Percentiles rank a stretch among this genome's conserved stretches.
phyloP scores from a whole-genome alignment of 345 rosid genomes.

The Nephelium lappaceum region DNA sequence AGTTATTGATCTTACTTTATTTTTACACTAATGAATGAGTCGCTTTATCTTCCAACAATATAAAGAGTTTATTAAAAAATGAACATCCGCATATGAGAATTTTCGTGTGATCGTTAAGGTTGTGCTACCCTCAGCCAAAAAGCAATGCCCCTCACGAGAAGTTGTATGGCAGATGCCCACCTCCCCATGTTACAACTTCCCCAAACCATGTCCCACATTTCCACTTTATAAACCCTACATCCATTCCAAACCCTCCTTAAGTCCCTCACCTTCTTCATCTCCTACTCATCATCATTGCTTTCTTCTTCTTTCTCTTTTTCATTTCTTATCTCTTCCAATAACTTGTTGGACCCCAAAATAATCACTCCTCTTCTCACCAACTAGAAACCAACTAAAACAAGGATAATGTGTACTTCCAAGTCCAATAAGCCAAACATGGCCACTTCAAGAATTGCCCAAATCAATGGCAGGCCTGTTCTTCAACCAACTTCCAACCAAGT shows the following conservation, averaged over 20 bases:
- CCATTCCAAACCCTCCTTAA: slow-evolving; percentile 14
- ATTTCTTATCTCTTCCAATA: not conserved
- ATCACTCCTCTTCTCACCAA: not conserved
- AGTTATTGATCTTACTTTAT: too few relatives aligned
- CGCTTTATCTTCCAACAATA: too few relatives aligned
- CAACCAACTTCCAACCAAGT: slow-evolving; percentile 68
- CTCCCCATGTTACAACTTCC: slow-evolving; percentile 39
- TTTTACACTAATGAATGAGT: too few relatives aligned
- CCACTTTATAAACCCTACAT: slow-evolving; percentile 30
- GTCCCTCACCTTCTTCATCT: slow-evolving; percentile 9
- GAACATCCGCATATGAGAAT: not conserved
- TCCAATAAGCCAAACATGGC: slow-evolving; percentile 26
- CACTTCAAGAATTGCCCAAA: slow-evolving; percentile 32
- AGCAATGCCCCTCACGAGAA: slow-evolving; percentile 23
- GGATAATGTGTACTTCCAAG: slow-evolving; percentile 65
- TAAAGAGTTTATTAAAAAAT: too few relatives aligned
- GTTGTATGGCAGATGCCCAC: slow-evolving; percentile 42
- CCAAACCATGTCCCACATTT: slow-evolving; percentile 25
- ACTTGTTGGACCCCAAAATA: not conserved
- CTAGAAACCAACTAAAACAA: slow-evolving; percentile 12
- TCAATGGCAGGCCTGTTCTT: slow-evolving; percentile 66
- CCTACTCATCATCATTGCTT: not conserved
- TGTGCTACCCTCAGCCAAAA: slow-evolving; percentile 13
- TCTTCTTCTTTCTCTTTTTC: not conserved
- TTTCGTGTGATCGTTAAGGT: slow-evolving; percentile 15